phyloP scores from a whole-genome alignment of 2,329 filamentous ascomycete species.

The Microdochium paspali region DNA sequence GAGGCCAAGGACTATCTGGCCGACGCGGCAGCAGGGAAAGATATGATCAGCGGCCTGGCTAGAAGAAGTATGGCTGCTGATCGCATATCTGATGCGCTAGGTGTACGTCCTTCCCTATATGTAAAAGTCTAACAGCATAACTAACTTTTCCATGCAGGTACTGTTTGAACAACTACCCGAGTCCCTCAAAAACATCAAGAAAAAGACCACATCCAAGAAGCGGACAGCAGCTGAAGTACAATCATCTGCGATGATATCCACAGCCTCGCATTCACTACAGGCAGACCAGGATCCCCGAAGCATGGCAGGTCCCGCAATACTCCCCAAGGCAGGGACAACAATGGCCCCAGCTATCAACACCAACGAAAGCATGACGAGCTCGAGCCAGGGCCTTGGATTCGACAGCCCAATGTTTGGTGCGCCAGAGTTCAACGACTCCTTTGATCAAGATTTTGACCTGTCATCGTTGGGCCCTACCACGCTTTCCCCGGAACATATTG shows the following conservation, averaged over 20 bases:
- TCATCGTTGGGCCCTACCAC: neutral
- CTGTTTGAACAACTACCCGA: constrained; percentile 80
- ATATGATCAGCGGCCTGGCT: constrained; percentile 70
- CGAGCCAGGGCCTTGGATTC: neutral
- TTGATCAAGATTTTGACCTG: neutral
- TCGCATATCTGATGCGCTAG: constrained; percentile 68
- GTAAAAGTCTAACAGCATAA: constrained; percentile 7
- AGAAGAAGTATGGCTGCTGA: constrained; percentile 84
- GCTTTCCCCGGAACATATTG: constrained; percentile 2
- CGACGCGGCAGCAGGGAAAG: constrained; percentile 76
- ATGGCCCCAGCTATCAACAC: neutral
- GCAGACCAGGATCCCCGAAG: constrained; percentile 5
- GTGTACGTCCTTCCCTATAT: constrained; percentile 41
- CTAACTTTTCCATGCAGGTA: constrained; percentile 36
- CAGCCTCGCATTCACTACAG: constrained; percentile 13
- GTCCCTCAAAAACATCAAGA: constrained; percentile 46
- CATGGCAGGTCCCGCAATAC: neutral
- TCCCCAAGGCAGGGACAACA: neutral
- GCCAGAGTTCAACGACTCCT: neutral
- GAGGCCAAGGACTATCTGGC: constrained; percentile 72
- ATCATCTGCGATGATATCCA: constrained; percentile 20
- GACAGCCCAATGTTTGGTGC: neutral
- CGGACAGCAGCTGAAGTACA: constrained; percentile 38
- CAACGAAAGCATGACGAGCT: neutral
- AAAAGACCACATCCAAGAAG: constrained; percentile 40